A percentile compares a stretch with the other conserved stretches of the same genome.
phyloP scores from a whole-genome alignment of 805 yeast genomes.

The Teunomyces pallodes region DNA sequence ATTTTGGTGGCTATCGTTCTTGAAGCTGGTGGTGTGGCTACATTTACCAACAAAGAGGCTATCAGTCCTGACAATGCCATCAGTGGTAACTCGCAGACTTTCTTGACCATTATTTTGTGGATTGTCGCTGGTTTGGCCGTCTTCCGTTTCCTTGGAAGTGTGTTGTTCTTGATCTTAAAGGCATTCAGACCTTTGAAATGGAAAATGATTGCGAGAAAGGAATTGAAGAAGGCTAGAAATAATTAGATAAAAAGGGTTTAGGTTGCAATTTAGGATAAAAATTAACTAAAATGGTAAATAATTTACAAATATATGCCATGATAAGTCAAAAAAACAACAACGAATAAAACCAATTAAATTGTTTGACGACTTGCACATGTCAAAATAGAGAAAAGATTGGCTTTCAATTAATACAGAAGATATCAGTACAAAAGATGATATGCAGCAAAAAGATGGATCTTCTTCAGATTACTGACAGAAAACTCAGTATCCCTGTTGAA shows the following conservation, averaged over 20 bases:
- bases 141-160: slow-evolving; percentile 76
- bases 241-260: slow-evolving; percentile 1
- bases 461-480: no score
- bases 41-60: slow-evolving; percentile 29
- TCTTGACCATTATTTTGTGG: slow-evolving; percentile 86
- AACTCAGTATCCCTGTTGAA: no score
- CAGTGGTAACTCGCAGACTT: slow-evolving; percentile 53
- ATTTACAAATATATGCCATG: neutral
- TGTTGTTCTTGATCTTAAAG: slow-evolving; percentile 49
- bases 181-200: slow-evolving; percentile 39
- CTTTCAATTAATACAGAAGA: no score
- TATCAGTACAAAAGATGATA: no score
- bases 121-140: slow-evolving; percentile 87
- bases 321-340: no score
- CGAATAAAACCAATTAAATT: no score
- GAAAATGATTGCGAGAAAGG: slow-evolving; percentile 25
- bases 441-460: no score
- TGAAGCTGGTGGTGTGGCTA: slow-evolving; percentile 74
- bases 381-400: no score
- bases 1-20: slow-evolving; percentile 79
- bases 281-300: neutral
- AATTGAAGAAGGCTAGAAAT: slow-evolving; percentile 9
- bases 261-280: neutral
- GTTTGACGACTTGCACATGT: no score
- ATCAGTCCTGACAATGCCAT: slow-evolving; percentile 28